Percentiles rank a stretch among this genome's conserved stretches.
These are phyloP conservation scores for Xylaria sp. DNA, from an alignment of 2,329 filamentous ascomycete species.

Conservation along the genomic window DNA sequence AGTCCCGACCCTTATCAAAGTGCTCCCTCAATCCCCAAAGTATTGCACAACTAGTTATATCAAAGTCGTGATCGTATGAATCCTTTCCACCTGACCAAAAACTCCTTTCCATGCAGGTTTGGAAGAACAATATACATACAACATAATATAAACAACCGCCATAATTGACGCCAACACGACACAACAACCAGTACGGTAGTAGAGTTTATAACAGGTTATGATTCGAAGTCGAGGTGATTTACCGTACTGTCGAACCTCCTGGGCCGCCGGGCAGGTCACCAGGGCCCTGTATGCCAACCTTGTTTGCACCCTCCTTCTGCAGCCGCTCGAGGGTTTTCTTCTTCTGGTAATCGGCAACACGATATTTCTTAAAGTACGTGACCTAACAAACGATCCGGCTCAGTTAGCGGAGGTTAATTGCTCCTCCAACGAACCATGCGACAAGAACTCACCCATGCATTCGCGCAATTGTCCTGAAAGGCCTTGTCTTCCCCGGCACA, in stretches of 20 bases:
- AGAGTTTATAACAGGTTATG: background rate
- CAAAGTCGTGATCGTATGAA: conserved; percentile 32
- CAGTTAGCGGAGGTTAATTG: background rate
- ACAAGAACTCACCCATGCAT: conserved; percentile 80
- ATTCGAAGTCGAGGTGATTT: conserved; percentile 18
- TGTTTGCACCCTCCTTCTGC: conserved; percentile 75
- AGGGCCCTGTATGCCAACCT: conserved; percentile 53
- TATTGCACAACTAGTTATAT: background rate
- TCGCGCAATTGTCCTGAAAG: conserved; percentile 88
- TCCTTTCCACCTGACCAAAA: conserved; percentile 25
- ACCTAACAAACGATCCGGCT: conserved; percentile 65
- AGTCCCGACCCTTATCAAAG: background rate
- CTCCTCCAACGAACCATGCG: background rate
- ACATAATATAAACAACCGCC: conserved; percentile 35
- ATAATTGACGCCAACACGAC: background rate
- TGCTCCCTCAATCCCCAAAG: background rate
- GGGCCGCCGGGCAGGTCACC: conserved; percentile 19
- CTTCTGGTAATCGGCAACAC: conserved; percentile 91
- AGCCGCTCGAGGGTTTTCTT: conserved; percentile 80
- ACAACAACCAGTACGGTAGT: background rate
- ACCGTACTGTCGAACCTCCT: conserved; percentile 17
- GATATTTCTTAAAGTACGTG: conserved; percentile 96
- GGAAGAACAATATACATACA: conserved; percentile 37
- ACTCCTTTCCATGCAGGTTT: conserved; percentile 39
- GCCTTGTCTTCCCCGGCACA: conserved; percentile 69